Evolutionary conservation across 331 rosid genomes (phyloP).

Genomic region (Cydonia oblonga): DNA sequence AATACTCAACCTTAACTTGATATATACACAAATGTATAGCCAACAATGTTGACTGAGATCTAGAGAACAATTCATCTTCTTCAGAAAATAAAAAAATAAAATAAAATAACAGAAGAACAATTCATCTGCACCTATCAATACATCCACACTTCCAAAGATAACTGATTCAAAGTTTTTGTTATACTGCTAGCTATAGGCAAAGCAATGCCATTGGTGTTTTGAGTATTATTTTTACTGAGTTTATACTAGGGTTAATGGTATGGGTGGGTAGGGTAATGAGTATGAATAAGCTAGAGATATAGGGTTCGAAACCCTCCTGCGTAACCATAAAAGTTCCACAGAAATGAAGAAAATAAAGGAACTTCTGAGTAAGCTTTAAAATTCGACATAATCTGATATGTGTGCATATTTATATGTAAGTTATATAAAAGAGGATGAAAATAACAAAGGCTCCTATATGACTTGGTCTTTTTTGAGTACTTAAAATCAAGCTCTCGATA

Average conservation of each 20-base stretch:
- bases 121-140: not conserved
- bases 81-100: no score
- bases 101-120: no score
- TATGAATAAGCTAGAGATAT: not conserved
- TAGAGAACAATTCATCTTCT: not conserved
- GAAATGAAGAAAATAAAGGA: not conserved
- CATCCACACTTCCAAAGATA: not conserved
- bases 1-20: not conserved
- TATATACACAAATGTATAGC: not conserved
- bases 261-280: not conserved
- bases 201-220: not conserved
- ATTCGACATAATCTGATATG: not conserved
- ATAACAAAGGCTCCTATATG: not conserved
- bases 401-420: not conserved
- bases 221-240: not conserved
- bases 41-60: not conserved
- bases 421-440: not conserved
- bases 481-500: not conserved
- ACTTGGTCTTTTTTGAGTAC: not conserved
- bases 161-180: not conserved
- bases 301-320: not conserved
- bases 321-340: not conserved
- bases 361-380: not conserved
- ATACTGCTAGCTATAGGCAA: not conserved
- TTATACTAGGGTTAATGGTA: not conserved